Evolutionary conservation across 176 grass and related monocot genomes (phyloP), one percentile per base, ranked within the genome.

Genomic region (Melocanna baccifera): DNA sequence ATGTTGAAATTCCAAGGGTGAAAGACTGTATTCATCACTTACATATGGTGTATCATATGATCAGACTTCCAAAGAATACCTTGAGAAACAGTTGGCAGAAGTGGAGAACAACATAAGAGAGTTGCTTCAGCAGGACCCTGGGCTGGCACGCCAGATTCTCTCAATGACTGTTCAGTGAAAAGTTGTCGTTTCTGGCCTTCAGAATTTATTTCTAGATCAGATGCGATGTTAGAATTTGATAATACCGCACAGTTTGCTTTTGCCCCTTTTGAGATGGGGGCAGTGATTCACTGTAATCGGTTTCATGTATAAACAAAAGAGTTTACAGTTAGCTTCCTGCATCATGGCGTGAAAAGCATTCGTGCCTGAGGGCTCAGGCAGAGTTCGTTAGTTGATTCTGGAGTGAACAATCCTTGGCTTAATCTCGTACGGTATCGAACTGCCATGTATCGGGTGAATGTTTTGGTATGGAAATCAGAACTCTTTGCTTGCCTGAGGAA

Each of bases 31-130:
- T 41, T 32, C 9, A 20, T 86, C 25, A 83, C 62, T n/a, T 22
- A 37, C 62, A 67, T 37, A 61, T 80, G 18, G 36, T 58, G 67
- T 34, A 58, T 72, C 43, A 7, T 65, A 76, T 37, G 46, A 61
- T 47, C 84, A 96, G 93, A 94, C 87, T 77, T 95, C 91, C 12
- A 95, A 95, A 67, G 93, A 98, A 41, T 92, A 94, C 77, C 89
- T 99, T 71, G 96, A 99, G 83, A 99, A 99, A 83, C 96, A 99
- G 80, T 23, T 84, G 74, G 88, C 77, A 41, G 93, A 99, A 69
- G 78, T 92, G 67, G 96, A 99, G 70, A 96, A 93, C 88, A 96
- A 96, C 78, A 80, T 99, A 18, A 83, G 40, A 85, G 96, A 98
- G 87, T 68, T 98, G 39, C 89, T 98, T 30, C 93, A 95, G 77